Evolutionary conservation across 2,329 filamentous ascomycete genomes (phyloP), one percentile per base, ranked within the genome.

Genomic region (Colletotrichum destructivum): DNA sequence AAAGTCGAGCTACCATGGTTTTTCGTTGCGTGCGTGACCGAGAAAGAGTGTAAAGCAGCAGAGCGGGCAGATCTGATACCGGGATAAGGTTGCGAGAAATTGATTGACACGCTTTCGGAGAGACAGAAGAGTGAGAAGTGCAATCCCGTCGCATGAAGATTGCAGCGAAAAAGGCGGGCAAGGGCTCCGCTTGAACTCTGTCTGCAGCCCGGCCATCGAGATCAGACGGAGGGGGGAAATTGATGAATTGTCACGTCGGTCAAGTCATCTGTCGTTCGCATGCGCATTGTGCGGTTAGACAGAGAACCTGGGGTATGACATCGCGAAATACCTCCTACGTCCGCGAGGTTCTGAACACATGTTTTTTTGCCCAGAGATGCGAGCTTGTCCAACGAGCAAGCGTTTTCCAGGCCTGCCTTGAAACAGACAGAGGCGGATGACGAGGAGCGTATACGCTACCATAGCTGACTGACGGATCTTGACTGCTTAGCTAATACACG

Each of bases 61-160:
- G 31, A 9, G 23, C 57, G 49, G 31, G 49, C 40, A 11, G 21
- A 16, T 38, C 26, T 18, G 18, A 21, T 4, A 8, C 68, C 63
- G 35, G 64, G 68, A 40, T 59, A 62, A 15, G 64, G 68, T n/a
- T 71, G 64, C 64, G 64, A 68, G 51, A 9, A 52, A 47, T 23
- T 35, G 54, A 59, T 35, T n/a, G 49, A 16, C 38, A 13, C 26
- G 35, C 26, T 49, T 15, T 21, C 59, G n/a, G 46, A 42, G 26
- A 38, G 23, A 49, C 26, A 44, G 16, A 49, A 16, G 13, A 21
- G 38, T 26, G 9, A 21, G 21, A 54, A 15, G 23, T 35, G 12
- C 61, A 46, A 64, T 64, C 16, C 54, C 23, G 26, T 21, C 38
- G 66, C 51, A 64, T 64, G 31, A 51, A 56, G 21, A 49, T 51